Evolutionary conservation across 202 grass and related monocot species (phyloP).

Genomic region (Saccharum hybrid): DNA sequence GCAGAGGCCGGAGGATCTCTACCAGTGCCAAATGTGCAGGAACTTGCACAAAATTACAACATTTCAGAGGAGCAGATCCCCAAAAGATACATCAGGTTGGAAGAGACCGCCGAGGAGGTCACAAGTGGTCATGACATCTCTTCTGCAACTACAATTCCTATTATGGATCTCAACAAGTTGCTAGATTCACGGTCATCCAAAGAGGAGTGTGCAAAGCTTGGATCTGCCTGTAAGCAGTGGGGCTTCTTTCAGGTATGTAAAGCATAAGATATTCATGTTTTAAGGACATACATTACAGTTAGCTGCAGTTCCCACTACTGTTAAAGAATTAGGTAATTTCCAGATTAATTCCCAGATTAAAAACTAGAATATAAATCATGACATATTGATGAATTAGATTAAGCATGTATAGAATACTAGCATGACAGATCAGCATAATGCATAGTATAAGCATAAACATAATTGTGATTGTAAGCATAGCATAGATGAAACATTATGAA

Average conservation of each 20-base stretch:
- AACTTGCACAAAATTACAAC: constrained; percentile 24
- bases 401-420: too few species aligned
- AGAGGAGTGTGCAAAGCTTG: constrained; percentile 54
- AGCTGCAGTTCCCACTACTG: too few species aligned
- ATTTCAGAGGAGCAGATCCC: constrained; percentile 21
- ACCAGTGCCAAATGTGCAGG: constrained; percentile 49
- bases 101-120: neutral
- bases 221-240: constrained; percentile 52
- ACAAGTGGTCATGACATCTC: neutral
- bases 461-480: too few species aligned
- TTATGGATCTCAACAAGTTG: constrained; percentile 54
- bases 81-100: constrained; percentile 51
- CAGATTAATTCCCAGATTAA: too few species aligned
- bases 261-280: too few species aligned
- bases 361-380: too few species aligned
- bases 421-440: too few species aligned
- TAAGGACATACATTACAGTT: too few species aligned
- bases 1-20: constrained; percentile 17
- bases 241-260: constrained; percentile 50
- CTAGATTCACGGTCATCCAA: constrained; percentile 38
- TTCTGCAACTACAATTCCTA: constrained; percentile 19
- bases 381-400: too few species aligned
- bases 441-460: too few species aligned
- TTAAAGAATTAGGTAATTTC: too few species aligned
- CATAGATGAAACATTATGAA: too few species aligned